Base-by-base conservation (phyloP, 1,284 basidiomycete genomes). In the Heliocybe sulcata region DNA sequence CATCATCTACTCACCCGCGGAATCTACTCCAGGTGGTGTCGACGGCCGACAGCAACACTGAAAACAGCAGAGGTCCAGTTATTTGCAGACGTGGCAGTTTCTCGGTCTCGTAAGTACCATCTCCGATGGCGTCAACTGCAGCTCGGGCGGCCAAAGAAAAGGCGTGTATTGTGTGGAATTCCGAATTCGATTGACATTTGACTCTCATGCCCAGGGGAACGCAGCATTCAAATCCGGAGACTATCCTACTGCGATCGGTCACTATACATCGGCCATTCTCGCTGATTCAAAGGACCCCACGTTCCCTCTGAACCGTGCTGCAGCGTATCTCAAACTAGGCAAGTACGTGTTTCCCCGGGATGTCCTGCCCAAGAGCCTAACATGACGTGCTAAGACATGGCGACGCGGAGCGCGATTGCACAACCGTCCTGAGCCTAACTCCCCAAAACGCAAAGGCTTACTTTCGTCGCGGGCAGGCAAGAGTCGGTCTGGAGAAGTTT, bases 271-370 rank as follows among this genome's bases (percentile, higher is more conserved):
- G 2, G 91, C 90, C 2, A 82, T 87, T 54, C 65, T 87, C 26
- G 79, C 82, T 1, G 82, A 92, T 66, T 66, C 73, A 9, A 72
- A 67, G 0, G 85, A 90, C 60, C 70, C 76, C 25, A 90, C 87
- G 0, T 85, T 82, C 60, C 81, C 83, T 33, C 73, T 92, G 52
- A 93, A 93, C 65, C 81, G 90, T 42, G 87, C 88, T 10, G 87
- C 88, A 27, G 88, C 90, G 23, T 91, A 92, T 72, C 76, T 93
- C 58, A 91, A 88, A 75, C 77, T 92, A 74, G 81, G 82, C 80
- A 92, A 91, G 89, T 91, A 75, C 73, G 88, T 72, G 64, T 58
- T 42, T 55, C 35, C 8, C 33, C 53, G 52, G 54, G 31, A 49
- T 58, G 45, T 48, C 11, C 16, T 33, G 19, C 29, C 54, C 52